These are phyloP conservation scores for Phyllosticta citriasiana DNA, from an alignment of 2,329 filamentous ascomycete genomes.

Conservation along the genomic window DNA sequence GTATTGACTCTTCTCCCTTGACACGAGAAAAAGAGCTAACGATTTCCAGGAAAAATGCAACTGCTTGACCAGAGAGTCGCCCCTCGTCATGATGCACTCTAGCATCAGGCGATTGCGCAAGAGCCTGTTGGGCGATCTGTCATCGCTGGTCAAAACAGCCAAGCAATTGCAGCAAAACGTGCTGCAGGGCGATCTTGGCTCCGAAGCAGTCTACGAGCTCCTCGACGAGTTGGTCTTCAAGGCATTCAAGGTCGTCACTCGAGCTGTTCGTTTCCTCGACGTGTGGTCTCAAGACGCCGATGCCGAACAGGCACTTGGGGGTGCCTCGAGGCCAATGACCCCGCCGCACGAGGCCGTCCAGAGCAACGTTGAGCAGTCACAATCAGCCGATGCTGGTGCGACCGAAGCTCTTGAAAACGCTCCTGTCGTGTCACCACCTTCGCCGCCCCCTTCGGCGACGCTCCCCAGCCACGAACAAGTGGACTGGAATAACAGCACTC, in stretches of 20 bases:
- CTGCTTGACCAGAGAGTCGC: slow-evolving; percentile 74
- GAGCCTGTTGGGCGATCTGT: slow-evolving; percentile 78
- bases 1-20: slow-evolving; percentile 40
- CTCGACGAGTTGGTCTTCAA: slow-evolving; percentile 90
- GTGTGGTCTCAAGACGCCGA: slow-evolving; percentile 53
- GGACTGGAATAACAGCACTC: background rate
- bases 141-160: slow-evolving; percentile 76
- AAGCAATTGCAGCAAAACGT: slow-evolving; percentile 74
- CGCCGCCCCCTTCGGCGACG: slow-evolving; percentile 1
- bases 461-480: background rate
- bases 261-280: slow-evolving; percentile 83
- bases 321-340: slow-evolving; percentile 23
- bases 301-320: slow-evolving; percentile 24
- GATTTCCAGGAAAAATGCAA: slow-evolving; percentile 65
- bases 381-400: slow-evolving; percentile 6
- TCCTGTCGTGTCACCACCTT: slow-evolving; percentile 5
- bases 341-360: slow-evolving; percentile 24
- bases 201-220: slow-evolving; percentile 54
- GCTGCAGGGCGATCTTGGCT: slow-evolving; percentile 18
- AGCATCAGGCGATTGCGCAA: slow-evolving; percentile 72
- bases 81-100: slow-evolving; percentile 64
- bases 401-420: slow-evolving; percentile 1
- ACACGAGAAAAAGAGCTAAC: background rate
- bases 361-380: slow-evolving; percentile 6
- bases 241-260: slow-evolving; percentile 87